These are phyloP conservation scores for Cadophora malorum DNA, from an alignment of 2,329 filamentous ascomycete species.

Conservation along the genomic window DNA sequence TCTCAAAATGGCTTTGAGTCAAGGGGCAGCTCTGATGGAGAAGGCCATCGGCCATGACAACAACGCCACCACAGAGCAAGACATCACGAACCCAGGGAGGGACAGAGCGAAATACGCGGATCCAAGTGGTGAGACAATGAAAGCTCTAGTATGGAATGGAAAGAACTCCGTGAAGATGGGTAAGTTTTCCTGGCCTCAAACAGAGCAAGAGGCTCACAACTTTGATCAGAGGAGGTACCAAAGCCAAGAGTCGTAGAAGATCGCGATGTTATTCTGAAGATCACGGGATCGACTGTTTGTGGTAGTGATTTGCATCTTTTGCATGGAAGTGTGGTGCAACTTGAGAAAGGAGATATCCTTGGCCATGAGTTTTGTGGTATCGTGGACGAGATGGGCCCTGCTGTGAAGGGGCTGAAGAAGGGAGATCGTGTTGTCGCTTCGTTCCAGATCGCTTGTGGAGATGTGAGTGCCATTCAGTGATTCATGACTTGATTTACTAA, in stretches of 20 bases:
- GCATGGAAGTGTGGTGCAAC: slow-evolving; percentile 50
- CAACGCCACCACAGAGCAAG: slow-evolving; percentile 69
- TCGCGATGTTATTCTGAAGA: slow-evolving; percentile 78
- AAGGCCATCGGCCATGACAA: slow-evolving; percentile 71
- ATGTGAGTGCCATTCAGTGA: slow-evolving; percentile 48
- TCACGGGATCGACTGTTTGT: slow-evolving; percentile 57
- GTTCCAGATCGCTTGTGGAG: slow-evolving; percentile 80
- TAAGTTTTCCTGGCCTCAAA: slow-evolving; percentile 43
- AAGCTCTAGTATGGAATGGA: slow-evolving; percentile 81
- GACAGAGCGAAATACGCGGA: slow-evolving; percentile 58
- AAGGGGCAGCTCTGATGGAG: slow-evolving; percentile 72
- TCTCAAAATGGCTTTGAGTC: slow-evolving; percentile 60
- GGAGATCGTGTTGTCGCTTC: slow-evolving; percentile 80
- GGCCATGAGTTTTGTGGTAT: slow-evolving; percentile 61
- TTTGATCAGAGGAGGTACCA: slow-evolving; percentile 61
- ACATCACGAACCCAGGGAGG: slow-evolving; percentile 68
- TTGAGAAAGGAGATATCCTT: slow-evolving; percentile 59
- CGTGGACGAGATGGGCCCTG: slow-evolving; percentile 56
- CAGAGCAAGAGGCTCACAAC: slow-evolving; percentile 10
- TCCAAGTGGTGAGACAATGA: slow-evolving; percentile 68
- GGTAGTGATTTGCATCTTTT: slow-evolving; percentile 48
- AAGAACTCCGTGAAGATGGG: slow-evolving; percentile 78
- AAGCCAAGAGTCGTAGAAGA: slow-evolving; percentile 77
- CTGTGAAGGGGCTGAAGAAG: slow-evolving; percentile 58
- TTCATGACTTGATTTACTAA: background rate